A percentile compares a stretch with the other conserved stretches of the same genome.
phyloP scores from a whole-genome alignment of 1,284 basidiomycete genomes.

The Coniophora puteana region DNA sequence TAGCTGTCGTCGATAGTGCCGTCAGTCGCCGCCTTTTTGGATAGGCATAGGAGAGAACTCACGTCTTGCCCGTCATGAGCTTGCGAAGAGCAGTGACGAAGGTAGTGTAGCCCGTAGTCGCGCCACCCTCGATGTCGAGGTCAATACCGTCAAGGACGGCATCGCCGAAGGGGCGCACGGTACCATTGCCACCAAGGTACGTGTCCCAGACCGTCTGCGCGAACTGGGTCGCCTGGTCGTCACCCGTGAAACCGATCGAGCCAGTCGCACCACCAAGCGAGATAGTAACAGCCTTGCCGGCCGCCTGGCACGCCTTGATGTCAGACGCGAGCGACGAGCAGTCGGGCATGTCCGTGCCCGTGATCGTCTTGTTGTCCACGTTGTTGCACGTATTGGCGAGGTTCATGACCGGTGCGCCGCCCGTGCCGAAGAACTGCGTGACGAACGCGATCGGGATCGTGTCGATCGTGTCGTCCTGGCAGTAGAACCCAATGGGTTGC shows the following conservation, averaged over 20 bases:
- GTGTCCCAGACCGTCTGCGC: conserved; percentile 62
- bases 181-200: conserved; percentile 50
- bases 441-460: conserved; percentile 59
- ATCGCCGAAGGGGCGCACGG: conserved; percentile 54
- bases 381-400: conserved; percentile 56
- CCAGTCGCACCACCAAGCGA: conserved; percentile 63
- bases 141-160: conserved; percentile 67
- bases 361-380: conserved; percentile 37
- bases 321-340: conserved; percentile 52
- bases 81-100: conserved; percentile 52
- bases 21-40: no score
- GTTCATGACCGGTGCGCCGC: conserved; percentile 55
- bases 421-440: conserved; percentile 50
- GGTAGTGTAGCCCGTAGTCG: conserved; percentile 44
- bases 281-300: conserved; percentile 63
- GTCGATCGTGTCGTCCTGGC: conserved; percentile 47
- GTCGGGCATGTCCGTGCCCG: conserved; percentile 53
- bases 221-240: conserved; percentile 47
- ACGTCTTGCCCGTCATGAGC: conserved; percentile 47
- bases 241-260: conserved; percentile 46
- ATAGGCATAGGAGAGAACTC: conserved; percentile 12
- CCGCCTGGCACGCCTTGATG: conserved; percentile 58
- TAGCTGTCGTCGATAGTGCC: no score
- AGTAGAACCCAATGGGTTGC: conserved; percentile 24
- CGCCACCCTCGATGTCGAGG: conserved; percentile 64